Evolutionary conservation across 768 basidiomycete species (phyloP).

Genomic region (Suillus subaureus): DNA sequence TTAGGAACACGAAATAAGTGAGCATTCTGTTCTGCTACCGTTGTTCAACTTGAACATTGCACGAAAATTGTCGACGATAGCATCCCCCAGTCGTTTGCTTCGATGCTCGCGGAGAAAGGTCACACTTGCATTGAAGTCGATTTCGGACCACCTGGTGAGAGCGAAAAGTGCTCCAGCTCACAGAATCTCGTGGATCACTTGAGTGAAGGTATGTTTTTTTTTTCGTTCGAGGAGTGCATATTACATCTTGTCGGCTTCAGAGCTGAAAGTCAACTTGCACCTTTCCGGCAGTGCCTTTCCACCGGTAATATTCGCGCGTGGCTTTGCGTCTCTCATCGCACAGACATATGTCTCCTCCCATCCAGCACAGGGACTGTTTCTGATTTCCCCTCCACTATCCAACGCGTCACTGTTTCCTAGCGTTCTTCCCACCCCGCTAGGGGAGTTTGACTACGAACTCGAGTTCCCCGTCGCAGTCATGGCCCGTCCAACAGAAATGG

Average conservation of each 20-base stretch:
- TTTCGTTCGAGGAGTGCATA: background rate
- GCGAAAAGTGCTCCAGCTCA: constrained; percentile 6
- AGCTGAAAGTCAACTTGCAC: constrained; percentile 44
- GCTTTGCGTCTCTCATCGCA: constrained; percentile 53
- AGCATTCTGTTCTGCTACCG: constrained; percentile 6
- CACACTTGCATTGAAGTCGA: constrained; percentile 51
- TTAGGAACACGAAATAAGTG: constrained; percentile 41
- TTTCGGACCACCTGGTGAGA: constrained; percentile 31
- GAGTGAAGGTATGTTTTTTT: constrained; percentile 19
- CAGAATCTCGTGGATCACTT: constrained; percentile 41
- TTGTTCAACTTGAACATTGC: background rate
- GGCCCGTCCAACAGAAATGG: constrained; percentile 37
- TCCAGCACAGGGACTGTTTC: constrained; percentile 60
- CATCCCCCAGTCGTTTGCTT: constrained; percentile 37
- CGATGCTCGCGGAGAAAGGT: constrained; percentile 48
- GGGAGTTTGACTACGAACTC: constrained; percentile 63
- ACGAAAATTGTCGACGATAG: constrained; percentile 18
- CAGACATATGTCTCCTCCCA: constrained; percentile 72
- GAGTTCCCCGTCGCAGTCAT: constrained; percentile 62
- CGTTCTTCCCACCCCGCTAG: constrained; percentile 38
- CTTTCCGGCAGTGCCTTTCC: constrained; percentile 52
- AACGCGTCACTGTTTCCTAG: constrained; percentile 35
- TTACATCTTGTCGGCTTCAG: constrained; percentile 27
- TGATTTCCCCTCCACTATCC: constrained; percentile 57
- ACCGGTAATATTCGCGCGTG: constrained; percentile 56